Percentiles rank a stretch among this genome's conserved stretches.
Conservation (phyloP, 1,284 basidiomycete genomes). For the Phlebopus sp. region DNA sequence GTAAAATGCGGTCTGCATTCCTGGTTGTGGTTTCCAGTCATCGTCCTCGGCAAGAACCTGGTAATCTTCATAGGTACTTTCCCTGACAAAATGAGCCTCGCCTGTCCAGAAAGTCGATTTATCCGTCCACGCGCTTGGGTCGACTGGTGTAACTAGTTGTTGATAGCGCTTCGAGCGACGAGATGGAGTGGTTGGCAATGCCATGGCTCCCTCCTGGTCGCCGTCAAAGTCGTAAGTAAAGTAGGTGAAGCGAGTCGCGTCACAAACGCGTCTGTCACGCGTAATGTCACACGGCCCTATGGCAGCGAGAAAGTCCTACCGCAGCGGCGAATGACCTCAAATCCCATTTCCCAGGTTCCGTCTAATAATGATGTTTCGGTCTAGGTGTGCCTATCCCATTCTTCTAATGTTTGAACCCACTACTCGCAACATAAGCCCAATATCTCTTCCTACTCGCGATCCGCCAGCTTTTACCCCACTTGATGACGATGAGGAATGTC, state of each 20-base stretch:
- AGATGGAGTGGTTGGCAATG: conserved; percentile 24
- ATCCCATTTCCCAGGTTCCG: too few species aligned
- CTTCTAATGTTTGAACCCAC: conserved; percentile 12
- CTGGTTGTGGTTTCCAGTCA: conserved; percentile 18
- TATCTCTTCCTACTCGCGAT: conserved; percentile 11
- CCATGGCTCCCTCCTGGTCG: too few species aligned
- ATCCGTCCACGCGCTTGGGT: conserved; percentile 26
- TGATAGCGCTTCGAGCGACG: conserved; percentile 56
- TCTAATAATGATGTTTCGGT: too few species aligned
- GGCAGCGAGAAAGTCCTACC: too few species aligned
- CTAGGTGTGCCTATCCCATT: too few species aligned
- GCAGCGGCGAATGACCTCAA: too few species aligned
- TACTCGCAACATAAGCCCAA: conserved; percentile 15
- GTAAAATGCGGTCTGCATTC: conserved; percentile 30
- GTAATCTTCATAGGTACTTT: conserved; percentile 30
- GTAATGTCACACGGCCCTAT: too few species aligned
- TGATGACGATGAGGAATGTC: conserved; percentile 15
- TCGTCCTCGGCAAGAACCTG: conserved; percentile 37
- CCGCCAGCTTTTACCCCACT: conserved; percentile 16
- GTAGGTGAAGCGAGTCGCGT: too few species aligned
- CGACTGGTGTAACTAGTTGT: conserved; percentile 44
- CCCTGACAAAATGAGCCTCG: conserved; percentile 38
- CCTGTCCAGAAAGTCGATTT: conserved; percentile 41
- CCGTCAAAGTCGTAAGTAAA: too few species aligned
- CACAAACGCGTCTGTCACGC: too few species aligned